Percentiles rank a stretch among this genome's conserved stretches.
Conservation (phyloP, 2,329 filamentous ascomycete species). For the Aplosporella prunicola region DNA sequence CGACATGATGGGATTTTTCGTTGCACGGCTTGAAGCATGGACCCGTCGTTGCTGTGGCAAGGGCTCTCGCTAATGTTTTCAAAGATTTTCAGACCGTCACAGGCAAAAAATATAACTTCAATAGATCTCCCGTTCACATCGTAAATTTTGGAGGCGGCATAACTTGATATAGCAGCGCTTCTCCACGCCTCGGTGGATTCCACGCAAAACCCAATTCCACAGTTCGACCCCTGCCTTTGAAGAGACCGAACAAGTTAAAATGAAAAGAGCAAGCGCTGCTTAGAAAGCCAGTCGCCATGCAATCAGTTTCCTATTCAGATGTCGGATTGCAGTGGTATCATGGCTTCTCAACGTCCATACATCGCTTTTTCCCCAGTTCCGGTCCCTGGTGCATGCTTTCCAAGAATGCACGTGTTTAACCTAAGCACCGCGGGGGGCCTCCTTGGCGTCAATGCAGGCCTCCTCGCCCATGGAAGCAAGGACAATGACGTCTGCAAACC, state of each 20-base stretch:
- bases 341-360: not conserved
- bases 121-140: slow-evolving; percentile 10
- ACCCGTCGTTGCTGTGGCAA: slow-evolving; percentile 3
- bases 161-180: slow-evolving; percentile 11
- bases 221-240: not conserved
- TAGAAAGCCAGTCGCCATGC: slow-evolving; percentile 1
- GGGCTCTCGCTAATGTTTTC: slow-evolving; percentile 5
- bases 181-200: slow-evolving; percentile 4
- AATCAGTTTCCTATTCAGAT: not conserved
- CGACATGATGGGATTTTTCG: not conserved
- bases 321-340: not conserved
- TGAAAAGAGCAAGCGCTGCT: slow-evolving; percentile 2
- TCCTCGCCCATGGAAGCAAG: slow-evolving; percentile 96
- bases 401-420: slow-evolving; percentile 6
- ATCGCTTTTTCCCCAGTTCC: slow-evolving; percentile 4
- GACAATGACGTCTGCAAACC: slow-evolving; percentile 67
- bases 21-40: not conserved
- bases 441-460: slow-evolving; percentile 85
- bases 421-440: slow-evolving; percentile 59
- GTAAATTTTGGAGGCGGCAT: slow-evolving; percentile 11
- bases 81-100: not conserved
- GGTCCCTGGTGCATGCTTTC: slow-evolving; percentile 6
- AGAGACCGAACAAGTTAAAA: slow-evolving; percentile 9
- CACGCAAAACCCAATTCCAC: slow-evolving; percentile 10
- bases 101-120: slow-evolving; percentile 1